A percentile compares a stretch with the other conserved stretches of the same genome.
Conservation (phyloP, 306 rosid genomes). For the Macrotyloma uniflorum region DNA sequence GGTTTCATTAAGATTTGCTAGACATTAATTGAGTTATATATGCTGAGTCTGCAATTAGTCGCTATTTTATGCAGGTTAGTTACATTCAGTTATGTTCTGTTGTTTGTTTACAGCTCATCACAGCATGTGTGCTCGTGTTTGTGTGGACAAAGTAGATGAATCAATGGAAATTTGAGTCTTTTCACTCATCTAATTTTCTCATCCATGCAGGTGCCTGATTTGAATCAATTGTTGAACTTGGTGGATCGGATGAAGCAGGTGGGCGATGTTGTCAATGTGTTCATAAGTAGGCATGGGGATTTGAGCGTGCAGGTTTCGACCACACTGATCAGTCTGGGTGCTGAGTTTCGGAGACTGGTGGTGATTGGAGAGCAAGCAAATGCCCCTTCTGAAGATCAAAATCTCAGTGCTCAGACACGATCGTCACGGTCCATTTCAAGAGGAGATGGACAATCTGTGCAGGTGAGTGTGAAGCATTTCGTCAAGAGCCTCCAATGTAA, state of each 20-base stretch:
- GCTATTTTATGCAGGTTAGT: slow-evolving; percentile 9
- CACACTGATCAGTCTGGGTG: slow-evolving; percentile 80
- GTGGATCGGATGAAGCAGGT: slow-evolving; percentile 91
- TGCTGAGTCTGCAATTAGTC: background rate
- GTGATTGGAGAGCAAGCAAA: slow-evolving; percentile 76
- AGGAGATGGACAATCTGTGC: slow-evolving; percentile 89
- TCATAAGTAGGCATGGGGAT: slow-evolving; percentile 84
- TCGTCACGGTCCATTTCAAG: slow-evolving; percentile 61
- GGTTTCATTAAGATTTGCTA: background rate
- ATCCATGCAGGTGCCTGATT: slow-evolving; percentile 61
- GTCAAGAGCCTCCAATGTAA: slow-evolving; percentile 88
- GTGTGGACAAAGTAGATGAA: background rate
- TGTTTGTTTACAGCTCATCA: background rate
- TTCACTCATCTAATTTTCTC: background rate
- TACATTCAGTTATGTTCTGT: background rate
- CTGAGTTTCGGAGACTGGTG: slow-evolving; percentile 74
- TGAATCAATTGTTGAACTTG: slow-evolving; percentile 80
- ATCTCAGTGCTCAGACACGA: slow-evolving; percentile 78
- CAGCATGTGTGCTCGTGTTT: background rate
- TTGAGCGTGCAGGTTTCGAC: slow-evolving; percentile 81
- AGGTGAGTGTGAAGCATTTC: slow-evolving; percentile 92
- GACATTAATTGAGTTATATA: background rate
- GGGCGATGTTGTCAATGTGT: slow-evolving; percentile 76
- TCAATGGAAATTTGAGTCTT: background rate
- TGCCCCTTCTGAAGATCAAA: slow-evolving; percentile 76